phyloP scores from a whole-genome alignment of 1,139 yeast species.

The Yamadazyma spencermartinsiae region DNA sequence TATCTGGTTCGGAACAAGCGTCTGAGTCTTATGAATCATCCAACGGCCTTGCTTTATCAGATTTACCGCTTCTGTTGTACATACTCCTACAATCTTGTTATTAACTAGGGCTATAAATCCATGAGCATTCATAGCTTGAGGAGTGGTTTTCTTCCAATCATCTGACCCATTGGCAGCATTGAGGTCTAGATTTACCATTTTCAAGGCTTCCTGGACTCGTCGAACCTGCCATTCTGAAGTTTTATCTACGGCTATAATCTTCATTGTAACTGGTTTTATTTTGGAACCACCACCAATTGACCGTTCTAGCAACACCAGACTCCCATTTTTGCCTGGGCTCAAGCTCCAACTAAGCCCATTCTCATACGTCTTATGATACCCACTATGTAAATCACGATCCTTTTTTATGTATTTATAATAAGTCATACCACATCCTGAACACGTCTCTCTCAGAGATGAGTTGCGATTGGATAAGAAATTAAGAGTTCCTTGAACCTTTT shows the following conservation, averaged over 20 bases:
- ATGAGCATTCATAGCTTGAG: conserved; percentile 31
- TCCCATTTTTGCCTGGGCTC: background rate
- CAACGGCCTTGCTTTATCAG: conserved; percentile 35
- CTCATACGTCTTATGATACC: conserved; percentile 46
- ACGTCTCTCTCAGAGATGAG: conserved; percentile 28
- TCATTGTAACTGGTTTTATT: conserved; percentile 8
- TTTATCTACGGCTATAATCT: conserved; percentile 20
- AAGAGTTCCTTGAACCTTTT: conserved; percentile 8
- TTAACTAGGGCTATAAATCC: conserved; percentile 48
- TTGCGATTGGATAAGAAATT: conserved; percentile 7
- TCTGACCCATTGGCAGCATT: conserved; percentile 57
- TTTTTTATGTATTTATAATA: conserved; percentile 43
- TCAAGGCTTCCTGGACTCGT: conserved; percentile 31
- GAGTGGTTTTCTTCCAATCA: conserved; percentile 39
- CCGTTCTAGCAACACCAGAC: background rate
- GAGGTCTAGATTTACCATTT: conserved; percentile 58
- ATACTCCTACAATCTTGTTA: conserved; percentile 51
- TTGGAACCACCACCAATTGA: background rate
- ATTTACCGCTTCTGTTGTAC: conserved; percentile 42
- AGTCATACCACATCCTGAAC: conserved; percentile 62
- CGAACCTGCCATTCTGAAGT: conserved; percentile 20
- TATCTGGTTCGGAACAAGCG: conserved; percentile 36
- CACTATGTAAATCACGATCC: conserved; percentile 50
- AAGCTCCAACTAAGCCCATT: conserved; percentile 49
- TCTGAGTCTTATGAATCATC: conserved; percentile 45